Evolutionary conservation across 176 grass and related monocot species (phyloP), one percentile per base, ranked within the genome.

Genomic region (Bothriochloa decipiens): DNA sequence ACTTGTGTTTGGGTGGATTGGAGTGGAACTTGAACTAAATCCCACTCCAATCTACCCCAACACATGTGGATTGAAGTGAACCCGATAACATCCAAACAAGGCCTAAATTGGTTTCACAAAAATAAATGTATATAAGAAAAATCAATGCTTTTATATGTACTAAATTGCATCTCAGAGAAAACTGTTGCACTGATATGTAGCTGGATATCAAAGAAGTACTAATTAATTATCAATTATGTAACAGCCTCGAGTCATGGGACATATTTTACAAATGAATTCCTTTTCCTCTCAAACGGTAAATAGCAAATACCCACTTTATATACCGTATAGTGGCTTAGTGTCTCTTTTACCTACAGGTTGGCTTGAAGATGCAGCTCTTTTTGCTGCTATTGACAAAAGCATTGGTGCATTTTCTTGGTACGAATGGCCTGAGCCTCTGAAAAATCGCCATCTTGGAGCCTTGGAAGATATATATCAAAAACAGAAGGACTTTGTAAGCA

Each of bases 281-380:
- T 85, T 81, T 80, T 76, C 11, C 5, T 9, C 45, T 76, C 17
- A 49, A 77, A 77, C 8, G 6, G 14, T 69, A 76, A 60, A 29
- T 36, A 69, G 14, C 10, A 69, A 85, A 80, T 16, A 20, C 73
- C 29, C 29, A 55, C 53, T 39, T 67, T 49, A 46, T 86, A 20
- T n/a, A 70, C 7, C 35, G 29, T 70, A 50, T 50, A 82, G 32
- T 57, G 58, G 27, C 47, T 72, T 79, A 88, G 6, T 84, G 41
- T 78, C 39, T 65, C 76, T 88, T 81, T 32, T 41, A 41, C 35
- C 74, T 65, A 43, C 70, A 98, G 96, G 73, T 62, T 98, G 96
- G 96, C 93, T 98, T 89, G 93, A 98, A 88, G 96, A 98, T 95
- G 96, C 93, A 85, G 96, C 96, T 88, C 85, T 98, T 65, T 98